Percentiles rank a stretch among this genome's conserved stretches.
Conservation (phyloP, 2,329 filamentous ascomycete genomes). For the Claviceps arundinis region DNA sequence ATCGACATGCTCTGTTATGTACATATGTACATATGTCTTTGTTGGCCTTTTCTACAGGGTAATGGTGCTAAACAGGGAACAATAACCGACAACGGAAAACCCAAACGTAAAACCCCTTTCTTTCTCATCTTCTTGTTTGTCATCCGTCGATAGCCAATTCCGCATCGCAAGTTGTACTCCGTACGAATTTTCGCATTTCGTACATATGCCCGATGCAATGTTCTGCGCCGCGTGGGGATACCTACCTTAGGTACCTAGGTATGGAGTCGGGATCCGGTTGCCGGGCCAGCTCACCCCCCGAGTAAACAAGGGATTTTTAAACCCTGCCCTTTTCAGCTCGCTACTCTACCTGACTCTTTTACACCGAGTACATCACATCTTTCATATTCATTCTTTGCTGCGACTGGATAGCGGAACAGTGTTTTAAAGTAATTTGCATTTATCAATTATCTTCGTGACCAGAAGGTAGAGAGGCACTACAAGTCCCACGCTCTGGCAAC, state of each 20-base stretch:
- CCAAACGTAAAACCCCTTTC: too few species aligned
- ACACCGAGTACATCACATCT: too few species aligned
- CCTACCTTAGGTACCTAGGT: neutral
- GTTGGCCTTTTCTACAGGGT: too few species aligned
- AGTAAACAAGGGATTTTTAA: slow-evolving; percentile 2
- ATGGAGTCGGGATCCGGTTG: neutral
- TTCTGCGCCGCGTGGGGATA: neutral
- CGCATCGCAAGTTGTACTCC: too few species aligned
- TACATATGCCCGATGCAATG: too few species aligned
- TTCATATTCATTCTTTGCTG: neutral
- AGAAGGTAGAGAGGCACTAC: neutral
- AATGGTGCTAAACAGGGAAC: too few species aligned
- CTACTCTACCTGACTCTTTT: neutral
- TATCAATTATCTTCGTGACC: neutral
- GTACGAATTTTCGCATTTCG: too few species aligned
- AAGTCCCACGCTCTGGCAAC: neutral
- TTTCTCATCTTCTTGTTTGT: too few species aligned
- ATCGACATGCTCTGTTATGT: too few species aligned
- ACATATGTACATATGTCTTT: too few species aligned
- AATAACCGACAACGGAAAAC: too few species aligned
- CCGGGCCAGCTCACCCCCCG: neutral
- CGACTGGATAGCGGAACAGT: neutral
- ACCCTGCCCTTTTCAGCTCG: neutral
- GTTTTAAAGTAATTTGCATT: neutral
- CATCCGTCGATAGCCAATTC: too few species aligned